These are phyloP conservation scores for Podospora sp. DNA, from an alignment of 495 filamentous ascomycete genomes.

Conservation along the genomic window DNA sequence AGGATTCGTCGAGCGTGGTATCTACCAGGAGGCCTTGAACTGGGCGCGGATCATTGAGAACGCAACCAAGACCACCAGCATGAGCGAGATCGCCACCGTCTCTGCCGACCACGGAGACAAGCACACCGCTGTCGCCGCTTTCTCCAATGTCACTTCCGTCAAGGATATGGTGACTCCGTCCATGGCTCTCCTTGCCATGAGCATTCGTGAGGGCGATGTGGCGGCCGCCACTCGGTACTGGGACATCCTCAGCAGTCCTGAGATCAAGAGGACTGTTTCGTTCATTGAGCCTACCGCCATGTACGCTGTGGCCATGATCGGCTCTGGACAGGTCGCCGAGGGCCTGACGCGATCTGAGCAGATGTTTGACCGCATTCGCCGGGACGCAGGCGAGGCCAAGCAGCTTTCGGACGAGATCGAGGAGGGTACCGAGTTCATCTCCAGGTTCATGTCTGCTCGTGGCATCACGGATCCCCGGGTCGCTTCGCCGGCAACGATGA, in stretches of 20 bases:
- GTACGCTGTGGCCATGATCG: conserved; percentile 82
- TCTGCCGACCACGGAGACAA: conserved; percentile 82
- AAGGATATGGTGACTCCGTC: conserved; percentile 62
- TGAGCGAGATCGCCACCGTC: conserved; percentile 50
- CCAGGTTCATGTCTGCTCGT: conserved; percentile 69
- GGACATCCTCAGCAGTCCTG: conserved; percentile 65
- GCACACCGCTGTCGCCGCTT: conserved; percentile 69
- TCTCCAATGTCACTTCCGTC: conserved; percentile 55
- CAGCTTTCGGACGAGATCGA: conserved; percentile 78
- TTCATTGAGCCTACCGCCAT: conserved; percentile 86
- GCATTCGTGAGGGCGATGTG: conserved; percentile 77
- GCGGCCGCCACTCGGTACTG: conserved; percentile 75
- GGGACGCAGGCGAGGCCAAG: conserved; percentile 46
- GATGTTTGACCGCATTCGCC: conserved; percentile 81
- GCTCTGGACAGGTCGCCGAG: conserved; percentile 74
- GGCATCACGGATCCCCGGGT: conserved; percentile 50
- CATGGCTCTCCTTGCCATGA: conserved; percentile 83
- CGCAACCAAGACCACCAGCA: conserved; percentile 35
- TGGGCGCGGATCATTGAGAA: conserved; percentile 59
- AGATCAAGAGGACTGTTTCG: conserved; percentile 57
- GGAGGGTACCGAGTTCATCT: conserved; percentile 79
- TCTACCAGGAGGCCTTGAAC: conserved; percentile 66
- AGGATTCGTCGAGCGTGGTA: conserved; percentile 63
- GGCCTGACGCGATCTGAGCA: conserved; percentile 73
- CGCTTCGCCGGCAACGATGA: conserved; percentile 34